phyloP scores from a whole-genome alignment of 768 basidiomycete species.

The Tylopilus vinaceipallidus region DNA sequence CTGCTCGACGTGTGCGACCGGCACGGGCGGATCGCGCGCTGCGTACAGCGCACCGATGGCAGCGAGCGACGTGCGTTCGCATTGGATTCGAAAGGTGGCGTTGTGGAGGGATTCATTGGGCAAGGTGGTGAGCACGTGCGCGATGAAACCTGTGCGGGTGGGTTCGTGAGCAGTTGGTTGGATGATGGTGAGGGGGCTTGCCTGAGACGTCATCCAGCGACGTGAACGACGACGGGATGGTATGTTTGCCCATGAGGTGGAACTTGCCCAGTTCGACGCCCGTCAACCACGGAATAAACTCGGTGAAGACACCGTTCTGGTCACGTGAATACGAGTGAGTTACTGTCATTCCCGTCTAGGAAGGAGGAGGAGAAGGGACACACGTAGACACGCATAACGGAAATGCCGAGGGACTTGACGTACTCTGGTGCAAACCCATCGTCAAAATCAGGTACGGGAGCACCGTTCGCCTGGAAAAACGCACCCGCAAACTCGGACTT shows the following conservation, averaged over 20 bases:
- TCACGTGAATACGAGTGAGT: not conserved
- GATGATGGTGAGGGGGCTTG: conserved; percentile 1
- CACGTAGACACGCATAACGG: conserved; percentile 33
- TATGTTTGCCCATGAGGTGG: conserved; percentile 33
- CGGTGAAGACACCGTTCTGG: conserved; percentile 35
- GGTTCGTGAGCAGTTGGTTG: conserved; percentile 1
- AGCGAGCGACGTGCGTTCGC: conserved; percentile 30
- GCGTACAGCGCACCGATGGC: conserved; percentile 30
- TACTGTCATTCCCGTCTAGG: not conserved
- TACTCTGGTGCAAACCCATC: conserved; percentile 29
- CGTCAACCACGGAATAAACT: conserved; percentile 31
- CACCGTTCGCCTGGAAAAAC: not conserved
- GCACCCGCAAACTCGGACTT: conserved; percentile 32
- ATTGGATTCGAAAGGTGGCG: conserved; percentile 35
- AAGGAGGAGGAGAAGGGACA: conserved; percentile 3
- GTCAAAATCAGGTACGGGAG: not conserved
- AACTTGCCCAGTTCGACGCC: conserved; percentile 30
- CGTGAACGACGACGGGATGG: conserved; percentile 30
- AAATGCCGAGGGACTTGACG: conserved; percentile 29
- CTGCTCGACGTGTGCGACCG: conserved; percentile 23
- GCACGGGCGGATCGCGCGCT: conserved; percentile 16
- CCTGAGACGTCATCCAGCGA: conserved; percentile 36
- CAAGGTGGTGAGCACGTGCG: conserved; percentile 32
- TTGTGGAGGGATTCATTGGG: conserved; percentile 27
- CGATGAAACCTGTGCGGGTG: conserved; percentile 32